Evolutionary conservation across 2,329 filamentous ascomycete species (phyloP), one percentile per base, ranked within the genome.

Genomic region (Aspergillus pseudotamarii): DNA sequence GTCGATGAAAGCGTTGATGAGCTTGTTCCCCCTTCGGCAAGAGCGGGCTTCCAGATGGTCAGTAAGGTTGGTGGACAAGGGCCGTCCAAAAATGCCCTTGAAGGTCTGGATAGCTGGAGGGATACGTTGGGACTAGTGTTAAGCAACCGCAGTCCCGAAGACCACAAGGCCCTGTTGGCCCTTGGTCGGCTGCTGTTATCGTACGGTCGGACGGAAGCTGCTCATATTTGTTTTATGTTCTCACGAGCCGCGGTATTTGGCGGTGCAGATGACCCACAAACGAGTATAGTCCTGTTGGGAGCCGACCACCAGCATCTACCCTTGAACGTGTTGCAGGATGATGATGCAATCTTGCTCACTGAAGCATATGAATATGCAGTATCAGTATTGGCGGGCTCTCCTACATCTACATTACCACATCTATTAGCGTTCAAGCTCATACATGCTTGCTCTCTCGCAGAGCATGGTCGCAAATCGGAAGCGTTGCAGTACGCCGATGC

Each of bases 1-100:
- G 88, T 91, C 62, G 94, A 97, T 68, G 95, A 99, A 70, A 96
- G 93, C 68, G 89, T 98, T 19, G 95, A 99, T 75, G 94, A 98
- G 77, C 88, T 99, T 60, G 95, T 99, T 1, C 94, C 95, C 6
- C 90, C 91, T 3, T 96, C 96, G 68, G 95, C 95, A 21, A 88
- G 96, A 48, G 94, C 94, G 64, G 95, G 95, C 1, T 88, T 97
- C 69, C 93, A 96, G 75, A 90, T 99, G 80, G 86, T 99, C 68
- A 94, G 91, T 66, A 93, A 89, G 61, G 84, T 87, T 3, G 83
- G 88, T 62, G 82, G 86, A 8, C 80, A 83, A 9, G 86, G 85
- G 2, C 79, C 87, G 36, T 83, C 88, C 0, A 89, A 88, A 67
- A 93, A 95, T 75, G 89, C 89, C 0, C 83, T 94, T 6, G 91